Percentiles rank a stretch among this genome's conserved stretches.
These are phyloP conservation scores for Aspergillus uvarum DNA, from an alignment of 2,329 filamentous ascomycete species.

Conservation along the genomic window DNA sequence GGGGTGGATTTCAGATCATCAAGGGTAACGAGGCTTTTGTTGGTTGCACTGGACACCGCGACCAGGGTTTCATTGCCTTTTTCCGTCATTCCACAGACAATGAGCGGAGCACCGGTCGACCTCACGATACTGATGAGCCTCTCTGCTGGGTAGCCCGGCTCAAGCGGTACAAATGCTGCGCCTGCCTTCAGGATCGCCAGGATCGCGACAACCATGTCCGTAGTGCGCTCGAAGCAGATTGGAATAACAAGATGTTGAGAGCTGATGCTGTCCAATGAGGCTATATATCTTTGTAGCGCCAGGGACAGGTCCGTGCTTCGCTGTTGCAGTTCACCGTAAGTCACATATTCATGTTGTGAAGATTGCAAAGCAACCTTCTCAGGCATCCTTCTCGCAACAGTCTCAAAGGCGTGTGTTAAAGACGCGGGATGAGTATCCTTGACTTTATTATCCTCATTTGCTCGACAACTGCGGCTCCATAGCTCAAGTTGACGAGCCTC, in stretches of 20 bases:
- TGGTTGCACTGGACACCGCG: not conserved
- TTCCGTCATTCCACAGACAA: not conserved
- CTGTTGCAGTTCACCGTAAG: not conserved
- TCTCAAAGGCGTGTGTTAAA: too few species aligned
- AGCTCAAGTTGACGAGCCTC: too few species aligned
- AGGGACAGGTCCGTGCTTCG: not conserved
- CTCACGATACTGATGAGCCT: not conserved
- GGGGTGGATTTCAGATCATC: not conserved
- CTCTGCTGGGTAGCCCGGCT: not conserved
- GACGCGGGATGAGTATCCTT: too few species aligned
- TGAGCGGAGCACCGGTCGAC: not conserved
- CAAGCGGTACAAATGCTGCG: slow-evolving; percentile 1
- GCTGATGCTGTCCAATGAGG: not conserved
- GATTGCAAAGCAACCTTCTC: not conserved
- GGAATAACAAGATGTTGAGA: not conserved
- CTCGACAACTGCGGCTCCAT: too few species aligned
- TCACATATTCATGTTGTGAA: not conserved
- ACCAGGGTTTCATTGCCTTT: not conserved
- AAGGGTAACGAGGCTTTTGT: not conserved
- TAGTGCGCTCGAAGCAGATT: not conserved
- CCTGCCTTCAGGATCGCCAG: slow-evolving; percentile 1
- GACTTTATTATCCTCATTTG: too few species aligned
- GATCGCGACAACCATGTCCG: slow-evolving; percentile 9
- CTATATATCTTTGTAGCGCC: too few species aligned
- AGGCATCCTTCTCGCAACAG: not conserved